Evolutionary conservation across 495 filamentous ascomycete species (phyloP).

Genomic region (Achaetomiella virescens): DNA sequence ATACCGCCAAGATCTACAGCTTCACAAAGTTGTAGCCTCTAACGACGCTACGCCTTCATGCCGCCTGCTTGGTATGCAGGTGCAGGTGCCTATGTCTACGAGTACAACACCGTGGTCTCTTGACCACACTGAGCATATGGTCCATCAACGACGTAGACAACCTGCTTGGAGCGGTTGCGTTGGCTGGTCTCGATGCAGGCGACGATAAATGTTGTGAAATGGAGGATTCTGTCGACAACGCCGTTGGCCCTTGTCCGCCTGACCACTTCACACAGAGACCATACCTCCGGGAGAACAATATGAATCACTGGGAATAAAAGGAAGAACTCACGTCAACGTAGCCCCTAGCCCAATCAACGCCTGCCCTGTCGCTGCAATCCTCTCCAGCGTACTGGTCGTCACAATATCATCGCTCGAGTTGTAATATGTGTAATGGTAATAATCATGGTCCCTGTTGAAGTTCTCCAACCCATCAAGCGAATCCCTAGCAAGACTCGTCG

Average conservation of each 20-base stretch:
- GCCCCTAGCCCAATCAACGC: slow-evolving; percentile 2
- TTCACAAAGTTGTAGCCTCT: too few species aligned
- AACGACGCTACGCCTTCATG: too few species aligned
- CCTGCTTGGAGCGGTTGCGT: not conserved
- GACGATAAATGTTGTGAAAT: slow-evolving; percentile 5
- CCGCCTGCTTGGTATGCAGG: too few species aligned
- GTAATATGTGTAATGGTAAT: too few species aligned
- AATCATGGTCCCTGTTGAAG: not conserved
- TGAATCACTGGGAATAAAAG: not conserved
- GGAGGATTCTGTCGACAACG: not conserved
- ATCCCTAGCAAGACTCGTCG: not conserved
- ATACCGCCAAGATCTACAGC: too few species aligned
- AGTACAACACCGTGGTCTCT: too few species aligned
- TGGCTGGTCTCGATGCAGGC: slow-evolving; percentile 6
- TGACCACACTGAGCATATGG: not conserved
- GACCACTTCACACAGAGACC: too few species aligned
- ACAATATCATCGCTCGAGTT: not conserved
- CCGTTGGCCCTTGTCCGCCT: not conserved
- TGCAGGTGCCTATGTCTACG: too few species aligned
- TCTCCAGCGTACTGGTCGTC: not conserved
- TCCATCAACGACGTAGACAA: not conserved
- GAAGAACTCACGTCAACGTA: slow-evolving; percentile 1
- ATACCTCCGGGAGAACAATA: too few species aligned
- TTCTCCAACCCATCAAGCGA: not conserved
- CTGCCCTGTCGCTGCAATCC: not conserved